phyloP scores from a whole-genome alignment of 169 alveolate species.

The Eimeria sp. region DNA sequence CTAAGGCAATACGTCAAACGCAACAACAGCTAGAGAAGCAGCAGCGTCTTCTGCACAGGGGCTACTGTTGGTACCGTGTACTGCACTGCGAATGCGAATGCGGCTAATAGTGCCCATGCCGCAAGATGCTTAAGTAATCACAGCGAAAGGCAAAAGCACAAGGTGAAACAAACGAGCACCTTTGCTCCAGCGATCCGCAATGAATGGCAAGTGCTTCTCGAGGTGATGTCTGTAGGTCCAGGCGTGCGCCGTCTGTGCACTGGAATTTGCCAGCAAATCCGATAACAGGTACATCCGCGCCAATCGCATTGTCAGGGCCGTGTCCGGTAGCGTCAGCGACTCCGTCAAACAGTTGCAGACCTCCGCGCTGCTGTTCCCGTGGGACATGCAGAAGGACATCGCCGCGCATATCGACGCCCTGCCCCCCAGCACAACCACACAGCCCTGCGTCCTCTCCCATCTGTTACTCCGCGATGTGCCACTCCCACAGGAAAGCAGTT shows the following conservation, averaged over 20 bases:
- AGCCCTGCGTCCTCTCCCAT: not conserved
- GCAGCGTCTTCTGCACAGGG: not conserved
- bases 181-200: conserved; percentile 85
- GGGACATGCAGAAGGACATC: conserved; percentile 79
- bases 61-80: not conserved
- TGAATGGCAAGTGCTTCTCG: conserved; percentile 87
- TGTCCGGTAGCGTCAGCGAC: conserved; percentile 77
- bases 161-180: conserved; percentile 20
- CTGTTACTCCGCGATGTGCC: not conserved
- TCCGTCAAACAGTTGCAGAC: conserved; percentile 65
- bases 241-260: conserved; percentile 86
- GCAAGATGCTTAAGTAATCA: not conserved
- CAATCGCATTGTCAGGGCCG: conserved; percentile 81
- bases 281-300: conserved; percentile 88
- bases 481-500: not conserved
- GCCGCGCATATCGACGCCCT: conserved; percentile 79
- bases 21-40: conserved; percentile 13
- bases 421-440: not conserved
- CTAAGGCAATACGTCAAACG: conserved; percentile 15
- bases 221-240: conserved; percentile 87
- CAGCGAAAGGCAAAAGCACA: not conserved
- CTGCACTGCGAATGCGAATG: not conserved
- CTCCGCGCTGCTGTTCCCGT: conserved; percentile 77
- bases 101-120: not conserved
- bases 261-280: conserved; percentile 88